Base-by-base conservation (phyloP, 2,329 filamentous ascomycete species). In the Periconia sp. region DNA sequence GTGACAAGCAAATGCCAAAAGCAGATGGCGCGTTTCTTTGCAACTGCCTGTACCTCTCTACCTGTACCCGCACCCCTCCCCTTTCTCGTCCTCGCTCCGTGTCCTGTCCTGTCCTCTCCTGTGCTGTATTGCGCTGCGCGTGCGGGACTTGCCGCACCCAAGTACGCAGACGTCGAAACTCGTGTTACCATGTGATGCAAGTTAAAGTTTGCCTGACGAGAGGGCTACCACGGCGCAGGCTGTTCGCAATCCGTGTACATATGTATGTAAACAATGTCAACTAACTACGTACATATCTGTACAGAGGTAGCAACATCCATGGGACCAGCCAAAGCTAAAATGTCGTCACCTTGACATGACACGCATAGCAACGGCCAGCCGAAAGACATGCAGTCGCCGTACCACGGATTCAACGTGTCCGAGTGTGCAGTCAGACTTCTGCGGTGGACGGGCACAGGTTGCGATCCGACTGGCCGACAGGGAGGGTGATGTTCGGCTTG, bases 131-230 rank as follows among this genome's bases (percentile, higher is more conserved):
- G 15, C 10, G 13, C 33, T 13, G 33, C 13, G 11, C 11, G 33
- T 14, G 33, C 33, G 33, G 33, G 11, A 37, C 15, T n/a, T 37
- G 33, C 11, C 15, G 33, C 33, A 11, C 33, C 33, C 33, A 37
- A 37, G 6, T 13, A 6, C 13, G 33, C 3, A 14, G 33, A 37
- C 11, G 11, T 37, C 11, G 33, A 37, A 37, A 14, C 33, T 52
- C 30, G 63, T 70, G 62, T 59, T 54, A 65, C 61, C 54, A 49
- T 54, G 54, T 64, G 56, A 63, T 50, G 33, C 15, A n/a, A 37
- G 33, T n/a, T 37, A 37, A 37, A 37, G 33, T 37, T 37, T 37
- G 5, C 6, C 33, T 37, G 15, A n/a, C 33, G 6, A 5, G 33
- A 37, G 33, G 33, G 33, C 33, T 37, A 37, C 33, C 33, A 37